Evolutionary conservation across 305 asterid species (phyloP).

Genomic region (Fraxinus sp.): DNA sequence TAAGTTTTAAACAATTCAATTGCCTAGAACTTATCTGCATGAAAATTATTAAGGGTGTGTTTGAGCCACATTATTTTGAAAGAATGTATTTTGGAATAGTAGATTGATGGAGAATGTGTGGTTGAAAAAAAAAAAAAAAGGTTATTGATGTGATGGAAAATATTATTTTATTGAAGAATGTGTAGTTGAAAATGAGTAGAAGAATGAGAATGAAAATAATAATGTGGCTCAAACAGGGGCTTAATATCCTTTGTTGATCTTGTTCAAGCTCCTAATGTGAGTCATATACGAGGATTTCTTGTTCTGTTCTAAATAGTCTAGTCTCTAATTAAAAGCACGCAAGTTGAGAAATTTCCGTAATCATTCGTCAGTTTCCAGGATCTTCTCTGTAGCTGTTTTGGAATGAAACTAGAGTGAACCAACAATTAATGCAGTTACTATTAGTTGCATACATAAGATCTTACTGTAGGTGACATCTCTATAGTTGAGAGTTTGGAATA

Average conservation of each 20-base stretch:
- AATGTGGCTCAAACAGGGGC: too few relatives aligned
- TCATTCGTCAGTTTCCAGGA: slow-evolving; percentile 13
- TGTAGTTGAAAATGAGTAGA: too few relatives aligned
- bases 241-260: slow-evolving; percentile 2
- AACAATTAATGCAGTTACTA: slow-evolving; percentile 4
- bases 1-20: too few relatives aligned
- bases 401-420: slow-evolving; percentile 13
- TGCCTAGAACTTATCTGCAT: too few relatives aligned
- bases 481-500: background rate
- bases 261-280: background rate
- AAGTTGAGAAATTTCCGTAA: slow-evolving; percentile 4
- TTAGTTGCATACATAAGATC: slow-evolving; percentile 12
- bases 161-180: too few relatives aligned
- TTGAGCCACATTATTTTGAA: too few relatives aligned
- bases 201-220: too few relatives aligned
- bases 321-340: slow-evolving; percentile 1
- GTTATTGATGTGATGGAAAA: too few relatives aligned
- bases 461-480: background rate
- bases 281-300: slow-evolving; percentile 19
- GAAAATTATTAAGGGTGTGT: too few relatives aligned
- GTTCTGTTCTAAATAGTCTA: slow-evolving; percentile 3
- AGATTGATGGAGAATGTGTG: too few relatives aligned
- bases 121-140: too few relatives aligned
- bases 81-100: too few relatives aligned
- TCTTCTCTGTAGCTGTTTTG: slow-evolving; percentile 13